Percentiles rank a stretch among this genome's conserved stretches.
Evolutionary conservation across 2,329 filamentous ascomycete species (phyloP).

Genomic region (Nemania serpens): DNA sequence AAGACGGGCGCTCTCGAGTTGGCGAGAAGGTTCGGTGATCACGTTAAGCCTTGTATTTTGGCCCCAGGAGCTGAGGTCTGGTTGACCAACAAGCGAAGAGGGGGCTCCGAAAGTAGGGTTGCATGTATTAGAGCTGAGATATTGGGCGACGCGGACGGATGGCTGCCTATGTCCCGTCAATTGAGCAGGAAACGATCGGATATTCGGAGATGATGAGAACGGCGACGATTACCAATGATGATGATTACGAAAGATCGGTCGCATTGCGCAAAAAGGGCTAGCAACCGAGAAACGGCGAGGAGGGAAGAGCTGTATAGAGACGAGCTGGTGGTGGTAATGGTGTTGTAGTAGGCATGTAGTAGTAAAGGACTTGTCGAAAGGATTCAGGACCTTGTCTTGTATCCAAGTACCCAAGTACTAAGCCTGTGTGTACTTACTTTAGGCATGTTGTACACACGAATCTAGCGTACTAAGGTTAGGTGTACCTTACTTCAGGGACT

Average conservation of each 20-base stretch:
- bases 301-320: background rate
- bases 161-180: conserved; percentile 2
- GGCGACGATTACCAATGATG: conserved; percentile 1
- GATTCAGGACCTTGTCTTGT: conserved; percentile 30
- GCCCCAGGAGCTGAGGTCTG: background rate
- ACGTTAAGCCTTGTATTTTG: background rate
- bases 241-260: background rate
- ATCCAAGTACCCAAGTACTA: too few species aligned
- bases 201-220: background rate
- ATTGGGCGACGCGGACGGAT: background rate
- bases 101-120: conserved; percentile 1
- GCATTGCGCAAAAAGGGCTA: conserved; percentile 10
- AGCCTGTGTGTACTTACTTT: too few species aligned
- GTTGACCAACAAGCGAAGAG: background rate
- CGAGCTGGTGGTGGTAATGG: conserved; percentile 15
- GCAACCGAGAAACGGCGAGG: conserved; percentile 3
- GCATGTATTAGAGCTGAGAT: conserved; percentile 7
- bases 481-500: background rate
- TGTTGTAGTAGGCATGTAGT: conserved; percentile 12
- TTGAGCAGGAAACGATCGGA: conserved; percentile 5
- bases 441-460: too few species aligned
- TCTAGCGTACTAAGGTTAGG: too few species aligned
- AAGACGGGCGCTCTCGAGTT: background rate
- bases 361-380: conserved; percentile 27
- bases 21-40: background rate